phyloP scores from a whole-genome alignment of 2,329 filamentous ascomycete species.

The Thyridium curvatum region DNA sequence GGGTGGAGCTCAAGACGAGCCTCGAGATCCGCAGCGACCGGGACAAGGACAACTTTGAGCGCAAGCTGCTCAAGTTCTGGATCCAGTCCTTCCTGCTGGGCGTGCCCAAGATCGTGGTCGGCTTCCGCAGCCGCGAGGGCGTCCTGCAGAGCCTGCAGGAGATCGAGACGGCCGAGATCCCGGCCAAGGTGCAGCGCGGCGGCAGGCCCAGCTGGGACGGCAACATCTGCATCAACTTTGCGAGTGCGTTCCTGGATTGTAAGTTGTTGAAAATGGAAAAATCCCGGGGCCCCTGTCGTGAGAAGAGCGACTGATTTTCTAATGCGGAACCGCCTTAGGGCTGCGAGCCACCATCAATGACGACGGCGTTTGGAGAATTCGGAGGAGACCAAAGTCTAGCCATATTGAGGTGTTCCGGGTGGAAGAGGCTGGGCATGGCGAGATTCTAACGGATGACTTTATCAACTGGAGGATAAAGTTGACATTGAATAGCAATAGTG shows the following conservation, averaged over 20 bases:
- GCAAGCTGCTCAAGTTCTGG: slow-evolving; percentile 94
- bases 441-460: slow-evolving; percentile 72
- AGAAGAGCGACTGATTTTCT: background rate
- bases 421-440: slow-evolving; percentile 67
- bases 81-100: slow-evolving; percentile 92
- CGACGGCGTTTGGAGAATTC: slow-evolving; percentile 76
- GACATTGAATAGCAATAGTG: slow-evolving; percentile 17
- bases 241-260: slow-evolving; percentile 72
- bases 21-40: slow-evolving; percentile 61
- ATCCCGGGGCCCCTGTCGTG: too few relatives aligned
- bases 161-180: slow-evolving; percentile 73
- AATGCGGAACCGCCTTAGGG: slow-evolving; percentile 40
- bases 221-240: slow-evolving; percentile 90
- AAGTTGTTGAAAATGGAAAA: too few relatives aligned
- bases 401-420: slow-evolving; percentile 69
- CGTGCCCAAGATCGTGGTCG: slow-evolving; percentile 86
- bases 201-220: slow-evolving; percentile 77
- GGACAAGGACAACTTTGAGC: slow-evolving; percentile 72
- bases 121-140: slow-evolving; percentile 71
- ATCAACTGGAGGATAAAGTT: slow-evolving; percentile 65
- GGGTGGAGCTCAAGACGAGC: slow-evolving; percentile 94
- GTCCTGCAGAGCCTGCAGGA: slow-evolving; percentile 69
- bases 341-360: slow-evolving; percentile 57
- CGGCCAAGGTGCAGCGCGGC: slow-evolving; percentile 62
- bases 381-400: slow-evolving; percentile 54